These are phyloP conservation scores for Daldinia eschscholtzii DNA, from an alignment of 2,329 filamentous ascomycete genomes.

Conservation along the genomic window DNA sequence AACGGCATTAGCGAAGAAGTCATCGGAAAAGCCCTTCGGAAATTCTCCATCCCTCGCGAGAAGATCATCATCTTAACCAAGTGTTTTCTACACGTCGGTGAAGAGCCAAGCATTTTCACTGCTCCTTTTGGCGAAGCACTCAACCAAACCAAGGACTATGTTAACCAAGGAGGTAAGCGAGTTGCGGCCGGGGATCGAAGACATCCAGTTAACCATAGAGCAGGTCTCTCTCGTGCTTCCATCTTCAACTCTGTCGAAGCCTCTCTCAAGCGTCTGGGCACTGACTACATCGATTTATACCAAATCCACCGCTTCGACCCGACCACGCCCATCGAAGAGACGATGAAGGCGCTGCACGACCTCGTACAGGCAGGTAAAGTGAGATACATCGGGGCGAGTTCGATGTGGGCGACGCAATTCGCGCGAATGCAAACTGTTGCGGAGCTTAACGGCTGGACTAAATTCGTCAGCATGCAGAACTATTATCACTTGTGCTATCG, in stretches of 20 bases:
- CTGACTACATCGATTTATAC: slow-evolving; percentile 57
- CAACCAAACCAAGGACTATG: slow-evolving; percentile 55
- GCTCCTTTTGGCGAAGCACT: slow-evolving; percentile 40
- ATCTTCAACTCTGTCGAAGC: slow-evolving; percentile 58
- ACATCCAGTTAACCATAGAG: slow-evolving; percentile 17
- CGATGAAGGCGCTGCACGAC: slow-evolving; percentile 73
- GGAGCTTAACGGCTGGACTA: slow-evolving; percentile 62
- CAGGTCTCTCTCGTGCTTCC: slow-evolving; percentile 54
- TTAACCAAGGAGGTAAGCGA: slow-evolving; percentile 50
- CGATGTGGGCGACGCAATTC: slow-evolving; percentile 66
- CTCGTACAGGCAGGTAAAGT: slow-evolving; percentile 70
- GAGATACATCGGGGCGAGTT: slow-evolving; percentile 64
- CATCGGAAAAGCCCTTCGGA: slow-evolving; percentile 74
- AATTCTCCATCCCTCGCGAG: slow-evolving; percentile 73
- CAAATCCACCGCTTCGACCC: slow-evolving; percentile 73
- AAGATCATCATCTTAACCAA: slow-evolving; percentile 76
- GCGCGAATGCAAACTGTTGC: slow-evolving; percentile 68
- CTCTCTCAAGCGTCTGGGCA: slow-evolving; percentile 59
- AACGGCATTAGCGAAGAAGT: slow-evolving; percentile 77
- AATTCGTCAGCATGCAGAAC: slow-evolving; percentile 73
- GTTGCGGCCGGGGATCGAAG: not conserved
- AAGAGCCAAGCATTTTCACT: slow-evolving; percentile 50
- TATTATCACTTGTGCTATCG: slow-evolving; percentile 71
- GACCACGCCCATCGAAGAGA: slow-evolving; percentile 67
- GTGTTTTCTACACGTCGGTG: slow-evolving; percentile 53